Evolutionary conservation across 202 grass and related monocot genomes (phyloP).

Genomic region (Eragrostis tef): DNA sequence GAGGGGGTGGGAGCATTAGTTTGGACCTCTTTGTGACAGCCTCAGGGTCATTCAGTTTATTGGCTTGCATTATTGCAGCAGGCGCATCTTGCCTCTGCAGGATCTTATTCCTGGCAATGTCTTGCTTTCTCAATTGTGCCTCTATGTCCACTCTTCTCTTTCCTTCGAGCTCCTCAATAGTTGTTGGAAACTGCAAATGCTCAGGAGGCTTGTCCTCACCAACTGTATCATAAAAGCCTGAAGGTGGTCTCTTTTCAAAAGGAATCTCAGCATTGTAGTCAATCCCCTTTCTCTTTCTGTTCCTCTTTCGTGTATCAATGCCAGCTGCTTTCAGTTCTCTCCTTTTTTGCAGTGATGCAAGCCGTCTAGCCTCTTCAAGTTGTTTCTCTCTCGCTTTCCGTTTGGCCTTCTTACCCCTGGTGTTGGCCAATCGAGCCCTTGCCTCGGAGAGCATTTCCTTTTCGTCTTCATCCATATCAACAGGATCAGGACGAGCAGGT

Average conservation of each 20-base stretch:
- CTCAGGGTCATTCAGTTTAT: conserved; percentile 89
- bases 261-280: conserved; percentile 88
- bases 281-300: conserved; percentile 80
- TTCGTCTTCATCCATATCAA: conserved; percentile 89
- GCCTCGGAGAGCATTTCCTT: conserved; percentile 94
- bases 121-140: conserved; percentile 81
- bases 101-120: conserved; percentile 85
- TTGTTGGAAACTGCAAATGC: conserved; percentile 74
- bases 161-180: conserved; percentile 81
- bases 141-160: conserved; percentile 87
- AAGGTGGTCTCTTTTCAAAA: conserved; percentile 80
- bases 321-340: conserved; percentile 87
- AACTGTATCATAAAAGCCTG: conserved; percentile 72
- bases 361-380: conserved; percentile 83
- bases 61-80: conserved; percentile 74
- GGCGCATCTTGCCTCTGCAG: conserved; percentile 81
- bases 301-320: conserved; percentile 71
- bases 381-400: conserved; percentile 90
- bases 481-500: conserved; percentile 81
- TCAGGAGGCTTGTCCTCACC: conserved; percentile 64
- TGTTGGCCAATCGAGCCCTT: conserved; percentile 80
- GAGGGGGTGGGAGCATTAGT: conserved; percentile 83
- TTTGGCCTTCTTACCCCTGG: conserved; percentile 93
- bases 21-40: conserved; percentile 80
- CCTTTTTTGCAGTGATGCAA: conserved; percentile 84